phyloP scores from a whole-genome alignment of 768 basidiomycete species.

The Hericium coralloides region DNA sequence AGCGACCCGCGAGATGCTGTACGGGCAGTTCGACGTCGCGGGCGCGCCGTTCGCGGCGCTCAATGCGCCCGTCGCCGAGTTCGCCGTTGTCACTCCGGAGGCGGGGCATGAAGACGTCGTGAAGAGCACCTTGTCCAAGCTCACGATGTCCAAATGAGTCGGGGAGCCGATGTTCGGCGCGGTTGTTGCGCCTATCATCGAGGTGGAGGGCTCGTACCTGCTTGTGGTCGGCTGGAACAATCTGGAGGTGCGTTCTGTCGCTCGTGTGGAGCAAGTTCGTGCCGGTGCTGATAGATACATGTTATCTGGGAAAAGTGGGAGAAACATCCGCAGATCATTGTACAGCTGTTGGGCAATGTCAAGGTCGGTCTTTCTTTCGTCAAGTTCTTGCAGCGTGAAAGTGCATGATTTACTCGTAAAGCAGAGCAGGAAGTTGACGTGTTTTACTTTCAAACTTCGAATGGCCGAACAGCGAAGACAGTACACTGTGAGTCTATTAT shows the following conservation, averaged over 20 bases:
- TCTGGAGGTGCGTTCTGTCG: background rate
- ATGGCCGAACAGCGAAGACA: no score
- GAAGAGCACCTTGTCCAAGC: background rate
- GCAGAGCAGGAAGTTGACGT: no score
- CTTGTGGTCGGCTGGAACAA: background rate
- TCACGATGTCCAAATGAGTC: background rate
- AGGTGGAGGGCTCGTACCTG: background rate
- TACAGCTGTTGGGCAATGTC: background rate
- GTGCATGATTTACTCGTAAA: no score
- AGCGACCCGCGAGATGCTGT: background rate
- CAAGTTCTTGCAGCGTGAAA: background rate
- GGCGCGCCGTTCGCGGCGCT: background rate
- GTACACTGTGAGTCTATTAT: no score
- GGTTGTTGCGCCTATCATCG: background rate
- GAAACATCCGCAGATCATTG: background rate
- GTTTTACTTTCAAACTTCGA: no score
- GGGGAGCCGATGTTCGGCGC: background rate
- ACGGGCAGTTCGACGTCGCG: background rate
- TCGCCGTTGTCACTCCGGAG: background rate
- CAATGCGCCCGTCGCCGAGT: background rate
- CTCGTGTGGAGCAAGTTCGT: background rate
- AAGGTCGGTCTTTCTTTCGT: background rate
- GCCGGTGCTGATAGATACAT: no score
- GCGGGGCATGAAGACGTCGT: background rate
- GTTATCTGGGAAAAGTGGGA: no score